phyloP scores from a whole-genome alignment of 2,329 filamentous ascomycete genomes.

The Fusarium piperis region DNA sequence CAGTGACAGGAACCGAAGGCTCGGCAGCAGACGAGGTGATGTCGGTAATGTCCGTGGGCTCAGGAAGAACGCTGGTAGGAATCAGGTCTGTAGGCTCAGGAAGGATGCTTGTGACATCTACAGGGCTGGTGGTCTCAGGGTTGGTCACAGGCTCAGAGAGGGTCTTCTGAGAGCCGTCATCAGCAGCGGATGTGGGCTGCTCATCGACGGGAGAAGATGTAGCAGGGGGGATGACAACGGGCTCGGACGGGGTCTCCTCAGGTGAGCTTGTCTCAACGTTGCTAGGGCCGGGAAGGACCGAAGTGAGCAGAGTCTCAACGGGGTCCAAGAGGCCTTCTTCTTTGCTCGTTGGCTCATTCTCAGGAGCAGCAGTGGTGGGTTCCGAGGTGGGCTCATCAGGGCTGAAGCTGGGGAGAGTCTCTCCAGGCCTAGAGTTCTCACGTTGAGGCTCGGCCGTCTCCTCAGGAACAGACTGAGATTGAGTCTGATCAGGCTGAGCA shows the following conservation, averaged over 20 bases:
- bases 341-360: conserved; percentile 16
- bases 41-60: conserved; percentile 19
- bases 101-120: conserved; percentile 14
- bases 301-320: conserved; percentile 33
- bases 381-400: conserved; percentile 2
- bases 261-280: conserved; percentile 8
- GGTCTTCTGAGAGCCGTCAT: conserved; percentile 18
- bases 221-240: conserved; percentile 12
- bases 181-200: conserved; percentile 16
- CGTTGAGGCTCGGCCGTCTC: conserved; percentile 26
- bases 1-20: conserved; percentile 20
- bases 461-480: conserved; percentile 14
- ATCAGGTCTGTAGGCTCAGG: conserved; percentile 21
- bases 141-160: conserved; percentile 19
- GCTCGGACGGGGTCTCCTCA: conserved; percentile 1
- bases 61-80: background rate
- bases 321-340: conserved; percentile 37
- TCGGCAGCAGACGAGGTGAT: conserved; percentile 17
- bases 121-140: conserved; percentile 20
- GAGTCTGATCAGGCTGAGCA: conserved; percentile 14
- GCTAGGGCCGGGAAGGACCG: conserved; percentile 21
- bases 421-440: conserved; percentile 15
- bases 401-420: conserved; percentile 22
- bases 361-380: conserved; percentile 17
- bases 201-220: conserved; percentile 2